Percentiles rank a stretch among this genome's conserved stretches.
Conservation (phyloP, 2,329 filamentous ascomycete species). For the Fusarium sp. region DNA sequence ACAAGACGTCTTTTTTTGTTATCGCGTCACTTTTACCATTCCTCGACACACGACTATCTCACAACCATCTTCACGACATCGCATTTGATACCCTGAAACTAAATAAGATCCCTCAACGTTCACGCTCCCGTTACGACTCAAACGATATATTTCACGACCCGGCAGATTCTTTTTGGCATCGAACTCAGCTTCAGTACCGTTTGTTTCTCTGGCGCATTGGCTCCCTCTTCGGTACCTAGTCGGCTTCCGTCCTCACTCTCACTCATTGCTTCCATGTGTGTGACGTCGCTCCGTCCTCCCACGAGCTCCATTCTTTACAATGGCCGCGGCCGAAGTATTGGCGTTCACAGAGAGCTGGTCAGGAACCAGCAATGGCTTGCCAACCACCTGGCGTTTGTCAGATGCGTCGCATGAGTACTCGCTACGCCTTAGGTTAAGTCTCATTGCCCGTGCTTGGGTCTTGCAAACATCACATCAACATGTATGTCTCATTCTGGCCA, state of each 20-base stretch:
- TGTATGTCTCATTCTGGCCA: conserved; percentile 32
- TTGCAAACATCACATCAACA: conserved; percentile 36
- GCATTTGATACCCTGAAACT: conserved; percentile 29
- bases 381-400: conserved; percentile 48
- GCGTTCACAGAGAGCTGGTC: conserved; percentile 56
- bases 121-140: conserved; percentile 27
- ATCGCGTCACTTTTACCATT: conserved; percentile 7
- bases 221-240: conserved; percentile 23
- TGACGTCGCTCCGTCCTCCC: conserved; percentile 54
- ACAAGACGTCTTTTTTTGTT: conserved; percentile 5
- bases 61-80: conserved; percentile 18
- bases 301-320: conserved; percentile 62
- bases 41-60: conserved; percentile 7
- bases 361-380: conserved; percentile 55
- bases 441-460: conserved; percentile 52
- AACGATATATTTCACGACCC: conserved; percentile 22
- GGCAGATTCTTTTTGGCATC: conserved; percentile 10
- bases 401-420: conserved; percentile 45
- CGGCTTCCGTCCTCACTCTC: conserved; percentile 22
- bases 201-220: conserved; percentile 17
- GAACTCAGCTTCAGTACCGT: conserved; percentile 19
- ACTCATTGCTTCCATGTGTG: conserved; percentile 63
- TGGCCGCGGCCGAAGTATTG: conserved; percentile 65
- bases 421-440: conserved; percentile 44
- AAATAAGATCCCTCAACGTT: conserved; percentile 12